Conservation (phyloP, 1,139 yeast genomes). For the Yamadazyma pseudoaaseri region DNA sequence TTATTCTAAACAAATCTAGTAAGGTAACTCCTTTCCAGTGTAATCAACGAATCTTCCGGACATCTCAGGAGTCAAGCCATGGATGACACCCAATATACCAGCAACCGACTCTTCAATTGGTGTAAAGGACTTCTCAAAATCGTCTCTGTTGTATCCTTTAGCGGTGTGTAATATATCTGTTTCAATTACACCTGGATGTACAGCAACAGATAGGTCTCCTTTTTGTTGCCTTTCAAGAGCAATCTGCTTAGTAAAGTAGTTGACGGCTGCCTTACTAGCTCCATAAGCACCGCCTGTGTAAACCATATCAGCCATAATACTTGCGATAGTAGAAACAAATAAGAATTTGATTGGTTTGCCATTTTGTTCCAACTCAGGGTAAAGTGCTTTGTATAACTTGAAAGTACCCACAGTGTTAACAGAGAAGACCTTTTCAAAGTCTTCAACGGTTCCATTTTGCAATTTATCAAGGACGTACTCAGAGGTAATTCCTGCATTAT, state of each 20-base stretch:
- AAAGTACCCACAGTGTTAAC: constrained; percentile 6
- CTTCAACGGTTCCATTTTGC: background rate
- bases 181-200: constrained; percentile 14
- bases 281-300: constrained; percentile 6
- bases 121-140: background rate
- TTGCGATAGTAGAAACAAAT: constrained; percentile 3
- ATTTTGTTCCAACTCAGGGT: constrained; percentile 4
- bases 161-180: constrained; percentile 5
- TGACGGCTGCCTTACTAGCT: constrained; percentile 8
- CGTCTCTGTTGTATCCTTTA: background rate
- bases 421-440: background rate
- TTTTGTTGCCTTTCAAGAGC: constrained; percentile 6
- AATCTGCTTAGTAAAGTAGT: constrained; percentile 6
- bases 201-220: constrained; percentile 8
- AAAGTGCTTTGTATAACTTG: constrained; percentile 6
- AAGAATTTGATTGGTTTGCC: constrained; percentile 4
- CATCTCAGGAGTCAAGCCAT: background rate
- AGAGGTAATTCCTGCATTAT: constrained; percentile 17
- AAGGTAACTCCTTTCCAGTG: background rate
- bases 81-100: background rate
- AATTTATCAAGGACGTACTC: background rate
- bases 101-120: background rate
- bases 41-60: background rate
- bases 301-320: constrained; percentile 19
- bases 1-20: too few relatives aligned